Base-by-base conservation (phyloP, 106 monocot genomes). In the Phalaenopsis aphrodite region DNA sequence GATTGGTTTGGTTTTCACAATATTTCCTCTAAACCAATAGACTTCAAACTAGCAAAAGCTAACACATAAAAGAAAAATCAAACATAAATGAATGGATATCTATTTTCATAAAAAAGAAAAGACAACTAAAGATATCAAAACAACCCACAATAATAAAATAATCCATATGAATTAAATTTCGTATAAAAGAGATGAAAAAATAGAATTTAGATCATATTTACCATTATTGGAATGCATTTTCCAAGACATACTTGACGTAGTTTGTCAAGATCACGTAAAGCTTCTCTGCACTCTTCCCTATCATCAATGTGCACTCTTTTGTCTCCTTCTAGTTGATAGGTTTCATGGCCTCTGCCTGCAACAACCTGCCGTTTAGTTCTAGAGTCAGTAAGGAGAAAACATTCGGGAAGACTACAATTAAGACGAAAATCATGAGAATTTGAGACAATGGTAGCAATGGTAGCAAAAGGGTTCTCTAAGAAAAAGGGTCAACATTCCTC, bases 321-420 rank as follows among this genome's bases (percentile, higher is more conserved):
- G 56, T 73, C 57, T 37, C 80, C 80, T 56, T 41, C 39, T 39
- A 81, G 37, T 56, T 81, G 80, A 74, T 56, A 81, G 48, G 80
- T 81, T 81, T 81, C 80, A 73, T 81, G 80, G 56, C 80, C 80
- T 81, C 80, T 81, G 73, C 80, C 80, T 56, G 80, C 80, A 74
- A 81, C 80, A 56, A 81, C 80, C 80, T 81, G 80, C 42, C 42
- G 46, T 80, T 41, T 21, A 39, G 46, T 46, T 67, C 66, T 30
- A 19, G 67, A 17, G 8, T 79, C 78, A 79, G 46, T 38, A 42
- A 79, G 47, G 12, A 79, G 46, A 79, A 36, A 79, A 79, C 17
- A 74, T 19, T 37, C 1, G 12, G 36, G 37, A 14, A 37, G 38
- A 39, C 12, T 37, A 39, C 38, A 39, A 69, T 37, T 37, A 37